Percentiles rank a stretch among this genome's conserved stretches.
Conservation (phyloP, 164 flowering plant genomes). For the Aristolochia californica region DNA sequence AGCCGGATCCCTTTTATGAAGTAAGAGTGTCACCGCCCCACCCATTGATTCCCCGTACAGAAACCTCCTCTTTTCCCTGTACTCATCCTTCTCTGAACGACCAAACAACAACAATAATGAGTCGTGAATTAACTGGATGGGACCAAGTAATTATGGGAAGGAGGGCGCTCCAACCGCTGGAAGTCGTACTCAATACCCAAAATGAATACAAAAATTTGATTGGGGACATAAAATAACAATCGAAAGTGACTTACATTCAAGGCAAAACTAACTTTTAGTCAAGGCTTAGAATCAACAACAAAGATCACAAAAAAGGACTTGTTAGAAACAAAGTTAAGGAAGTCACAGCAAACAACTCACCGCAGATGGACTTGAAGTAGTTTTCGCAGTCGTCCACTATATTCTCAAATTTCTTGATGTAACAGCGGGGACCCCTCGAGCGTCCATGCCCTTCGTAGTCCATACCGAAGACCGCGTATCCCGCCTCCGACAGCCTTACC, state of each 20-base stretch:
- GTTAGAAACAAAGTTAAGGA: background rate
- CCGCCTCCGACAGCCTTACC: background rate
- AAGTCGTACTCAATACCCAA: no score
- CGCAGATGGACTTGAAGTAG: conserved; percentile 65
- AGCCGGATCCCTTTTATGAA: conserved; percentile 14
- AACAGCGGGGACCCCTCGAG: conserved; percentile 75
- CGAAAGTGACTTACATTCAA: no score
- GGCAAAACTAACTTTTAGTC: no score
- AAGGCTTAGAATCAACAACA: background rate
- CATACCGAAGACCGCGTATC: conserved; percentile 72
- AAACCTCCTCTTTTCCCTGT: conserved; percentile 13
- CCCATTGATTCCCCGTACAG: conserved; percentile 24
- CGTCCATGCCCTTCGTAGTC: conserved; percentile 91
- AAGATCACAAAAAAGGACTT: background rate
- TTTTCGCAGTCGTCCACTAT: conserved; percentile 53
- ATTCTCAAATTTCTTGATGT: conserved; percentile 73
- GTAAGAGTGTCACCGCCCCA: conserved; percentile 18
- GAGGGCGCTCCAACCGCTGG: background rate
- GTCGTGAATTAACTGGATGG: background rate
- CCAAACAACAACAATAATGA: background rate
- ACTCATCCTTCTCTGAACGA: conserved; percentile 7
- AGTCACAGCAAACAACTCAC: conserved; percentile 23
- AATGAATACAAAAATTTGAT: no score
- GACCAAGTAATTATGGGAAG: background rate
- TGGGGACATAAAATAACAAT: no score